Evolutionary conservation across 768 basidiomycete species (phyloP).

Genomic region (Inosperma sp.): DNA sequence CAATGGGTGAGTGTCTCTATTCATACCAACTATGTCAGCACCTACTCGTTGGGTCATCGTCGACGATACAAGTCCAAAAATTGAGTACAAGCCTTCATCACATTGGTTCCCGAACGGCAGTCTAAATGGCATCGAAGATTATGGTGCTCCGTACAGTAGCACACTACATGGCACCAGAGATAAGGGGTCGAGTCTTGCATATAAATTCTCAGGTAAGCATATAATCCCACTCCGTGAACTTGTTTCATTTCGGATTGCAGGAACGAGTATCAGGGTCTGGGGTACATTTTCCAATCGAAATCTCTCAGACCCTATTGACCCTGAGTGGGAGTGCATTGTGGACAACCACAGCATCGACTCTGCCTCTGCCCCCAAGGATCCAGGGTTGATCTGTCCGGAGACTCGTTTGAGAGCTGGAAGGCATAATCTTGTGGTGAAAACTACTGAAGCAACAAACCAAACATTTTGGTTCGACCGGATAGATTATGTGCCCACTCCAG

Average conservation of each 20-base stretch:
- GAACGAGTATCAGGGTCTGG: background rate
- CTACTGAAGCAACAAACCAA: conserved; percentile 19
- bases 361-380: background rate
- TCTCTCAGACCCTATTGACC: conserved; percentile 4
- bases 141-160: too few species aligned
- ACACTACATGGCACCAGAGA: too few species aligned
- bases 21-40: too few species aligned
- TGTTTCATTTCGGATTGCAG: background rate
- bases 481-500: conserved; percentile 22
- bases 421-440: conserved; percentile 13
- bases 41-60: too few species aligned
- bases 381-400: background rate
- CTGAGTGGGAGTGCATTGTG: conserved; percentile 7
- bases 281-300: conserved; percentile 1
- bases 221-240: too few species aligned
- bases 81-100: too few species aligned
- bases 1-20: too few species aligned
- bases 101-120: too few species aligned
- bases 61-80: too few species aligned
- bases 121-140: too few species aligned
- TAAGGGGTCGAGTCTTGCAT: too few species aligned
- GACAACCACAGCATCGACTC: conserved; percentile 3
- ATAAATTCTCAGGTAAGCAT: too few species aligned
- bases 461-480: conserved; percentile 31
- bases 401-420: background rate